Evolutionary conservation across 192 early-diverging fungal genomes (phyloP).

Genomic region (Rhizophagus clarus): DNA sequence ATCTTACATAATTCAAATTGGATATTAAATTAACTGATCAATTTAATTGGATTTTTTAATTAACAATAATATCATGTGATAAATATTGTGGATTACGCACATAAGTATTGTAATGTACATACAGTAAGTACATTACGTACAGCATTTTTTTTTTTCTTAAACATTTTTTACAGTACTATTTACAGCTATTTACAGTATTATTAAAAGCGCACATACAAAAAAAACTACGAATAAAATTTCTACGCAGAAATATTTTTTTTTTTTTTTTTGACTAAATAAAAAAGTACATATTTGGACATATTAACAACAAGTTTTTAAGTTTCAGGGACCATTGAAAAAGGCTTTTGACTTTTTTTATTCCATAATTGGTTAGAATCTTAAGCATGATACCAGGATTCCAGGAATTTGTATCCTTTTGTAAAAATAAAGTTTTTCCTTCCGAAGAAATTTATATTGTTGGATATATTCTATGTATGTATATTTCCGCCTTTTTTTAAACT

Average conservation of each 20-base stretch:
- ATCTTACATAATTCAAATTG: neutral
- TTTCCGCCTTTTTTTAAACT: neutral
- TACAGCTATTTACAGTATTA: no score
- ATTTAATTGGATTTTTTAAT: neutral
- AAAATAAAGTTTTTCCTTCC: neutral
- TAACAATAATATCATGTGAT: neutral
- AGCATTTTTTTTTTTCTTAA: no score
- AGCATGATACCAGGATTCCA: neutral
- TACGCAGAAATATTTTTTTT: no score
- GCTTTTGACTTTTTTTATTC: neutral
- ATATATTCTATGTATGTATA: neutral
- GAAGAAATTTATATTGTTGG: neutral
- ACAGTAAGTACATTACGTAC: no score
- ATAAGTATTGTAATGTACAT: no score
- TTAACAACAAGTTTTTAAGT: neutral
- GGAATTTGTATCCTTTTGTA: neutral
- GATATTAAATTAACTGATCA: neutral
- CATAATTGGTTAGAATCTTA: neutral
- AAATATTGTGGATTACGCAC: neutral
- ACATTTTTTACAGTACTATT: no score
- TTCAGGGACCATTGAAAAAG: neutral
- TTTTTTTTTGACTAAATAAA: no score
- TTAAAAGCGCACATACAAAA: no score
- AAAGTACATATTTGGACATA: no score
- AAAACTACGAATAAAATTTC: no score